Conservation (phyloP, 2,329 filamentous ascomycete genomes). For the Alternaria sp. region DNA sequence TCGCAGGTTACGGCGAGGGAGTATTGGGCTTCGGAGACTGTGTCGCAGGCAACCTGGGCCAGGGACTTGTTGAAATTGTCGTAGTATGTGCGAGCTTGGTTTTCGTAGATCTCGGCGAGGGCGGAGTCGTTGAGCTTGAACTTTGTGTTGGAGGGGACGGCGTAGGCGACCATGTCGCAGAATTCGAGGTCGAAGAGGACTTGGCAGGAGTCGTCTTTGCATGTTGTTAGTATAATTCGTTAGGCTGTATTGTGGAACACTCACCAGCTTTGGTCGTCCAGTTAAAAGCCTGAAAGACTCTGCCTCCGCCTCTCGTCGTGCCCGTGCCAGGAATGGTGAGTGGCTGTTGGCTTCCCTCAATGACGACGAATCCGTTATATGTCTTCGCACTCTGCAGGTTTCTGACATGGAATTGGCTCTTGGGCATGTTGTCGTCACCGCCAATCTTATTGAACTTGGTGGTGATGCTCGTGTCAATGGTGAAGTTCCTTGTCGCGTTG, state of each 20-base stretch:
- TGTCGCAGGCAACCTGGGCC: conserved; percentile 84
- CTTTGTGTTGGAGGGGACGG: conserved; percentile 80
- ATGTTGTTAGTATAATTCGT: conserved; percentile 12
- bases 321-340: conserved; percentile 47
- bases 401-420: conserved; percentile 86
- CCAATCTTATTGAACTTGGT: conserved; percentile 65
- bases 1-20: conserved; percentile 78
- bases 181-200: conserved; percentile 87
- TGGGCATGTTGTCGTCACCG: conserved; percentile 64
- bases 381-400: conserved; percentile 73
- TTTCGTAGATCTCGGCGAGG: conserved; percentile 78
- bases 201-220: conserved; percentile 76
- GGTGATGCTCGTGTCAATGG: conserved; percentile 71
- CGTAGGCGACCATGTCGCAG: conserved; percentile 87
- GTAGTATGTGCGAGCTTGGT: conserved; percentile 72
- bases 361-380: conserved; percentile 77
- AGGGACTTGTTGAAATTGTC: conserved; percentile 81
- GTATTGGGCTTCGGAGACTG: conserved; percentile 74
- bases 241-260: conserved; percentile 36
- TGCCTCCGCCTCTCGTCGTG: conserved; percentile 73
- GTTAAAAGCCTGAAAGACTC: conserved; percentile 72
- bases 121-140: conserved; percentile 65
- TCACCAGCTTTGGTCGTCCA: conserved; percentile 80
- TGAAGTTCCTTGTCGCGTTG: conserved; percentile 63
- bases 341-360: conserved; percentile 62